A percentile compares a stretch with the other conserved stretches of the same genome.
phyloP scores from a whole-genome alignment of 148 eudicot species.

The Cornus suecica region DNA sequence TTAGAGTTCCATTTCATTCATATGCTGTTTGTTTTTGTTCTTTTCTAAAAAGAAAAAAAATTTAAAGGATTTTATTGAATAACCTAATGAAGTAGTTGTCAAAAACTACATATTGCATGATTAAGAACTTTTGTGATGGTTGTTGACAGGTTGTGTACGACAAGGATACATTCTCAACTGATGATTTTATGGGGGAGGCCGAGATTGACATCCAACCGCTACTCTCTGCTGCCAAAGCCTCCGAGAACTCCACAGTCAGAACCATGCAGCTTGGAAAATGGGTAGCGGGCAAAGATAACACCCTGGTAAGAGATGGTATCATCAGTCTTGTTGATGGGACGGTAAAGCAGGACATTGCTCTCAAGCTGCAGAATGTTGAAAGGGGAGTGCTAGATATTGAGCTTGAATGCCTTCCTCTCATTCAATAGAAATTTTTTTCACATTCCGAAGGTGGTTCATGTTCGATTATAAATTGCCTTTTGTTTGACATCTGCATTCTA shows the following conservation, averaged over 20 bases:
- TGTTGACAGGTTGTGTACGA: conserved; percentile 75
- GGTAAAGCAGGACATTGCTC: conserved; percentile 68
- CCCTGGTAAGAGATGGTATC: conserved; percentile 61
- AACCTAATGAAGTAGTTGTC: neutral
- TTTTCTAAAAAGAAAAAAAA: too few species aligned
- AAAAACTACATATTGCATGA: neutral
- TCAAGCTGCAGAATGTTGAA: conserved; percentile 79
- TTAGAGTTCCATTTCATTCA: neutral
- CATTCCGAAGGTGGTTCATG: too few species aligned
- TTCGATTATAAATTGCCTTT: neutral
- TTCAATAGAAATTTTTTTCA: conserved; percentile 35
- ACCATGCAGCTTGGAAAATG: conserved; percentile 58
- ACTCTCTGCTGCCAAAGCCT: conserved; percentile 77
- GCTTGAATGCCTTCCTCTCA: conserved; percentile 89
- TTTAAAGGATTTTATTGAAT: neutral
- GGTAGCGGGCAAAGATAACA: conserved; percentile 72
- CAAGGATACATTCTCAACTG: conserved; percentile 83
- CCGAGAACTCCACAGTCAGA: conserved; percentile 37
- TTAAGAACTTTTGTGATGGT: conserved; percentile 3
- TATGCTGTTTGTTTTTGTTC: too few species aligned
- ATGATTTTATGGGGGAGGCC: conserved; percentile 97
- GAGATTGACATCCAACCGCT: conserved; percentile 89
- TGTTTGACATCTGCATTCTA: neutral
- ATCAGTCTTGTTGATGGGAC: conserved; percentile 55
- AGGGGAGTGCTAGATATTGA: conserved; percentile 82